Base-by-base conservation (phyloP, 2,329 filamentous ascomycete species). In the Bipolaris cookei region DNA sequence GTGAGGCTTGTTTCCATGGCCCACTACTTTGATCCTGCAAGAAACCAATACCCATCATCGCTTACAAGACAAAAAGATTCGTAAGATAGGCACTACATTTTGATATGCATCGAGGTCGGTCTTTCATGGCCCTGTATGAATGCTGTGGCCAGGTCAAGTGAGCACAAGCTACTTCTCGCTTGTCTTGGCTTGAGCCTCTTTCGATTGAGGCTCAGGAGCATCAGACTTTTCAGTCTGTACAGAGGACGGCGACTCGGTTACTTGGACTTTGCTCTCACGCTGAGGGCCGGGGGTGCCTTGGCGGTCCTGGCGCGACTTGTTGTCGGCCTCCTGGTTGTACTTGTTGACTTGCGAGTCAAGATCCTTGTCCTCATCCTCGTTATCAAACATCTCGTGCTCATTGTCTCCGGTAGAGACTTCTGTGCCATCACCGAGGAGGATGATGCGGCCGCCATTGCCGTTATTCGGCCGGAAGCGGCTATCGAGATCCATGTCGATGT, bases 301-400 rank as follows among this genome's bases (percentile, higher is more conserved):
- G 32, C 69, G 70, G 23, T 65, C 59, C 28, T 61, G 65, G 7
- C 61, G 63, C 13, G 61, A 53, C 42, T 54, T 58, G 42, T 61
- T 61, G 32, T 66, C 70, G n/a, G 69, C 59, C 45, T 71, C 64
- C 35, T 65, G 64, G 56, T 58, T 60, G 57, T 81, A 82, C 80
- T 91, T 93, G 74, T 86, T 85, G 59, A 95, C 90, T 80, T 96
- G 92, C 76, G 89, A 93, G 64, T 86, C 88, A 63, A 93, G 83
- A 74, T 97, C 92, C 76, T 91, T 91, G 73, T 96, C 91, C 69
- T 88, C 86, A 73, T 96, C 91, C 75, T 92, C 90, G 70, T 92
- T 89, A 77, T 97, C 92, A 79, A 97, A 96, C 88, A 97, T 94
- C 71, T 97, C 92, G 64, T 90, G 88, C 74, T 97, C 92, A 78